These are phyloP conservation scores for Coemansia nantahalensis DNA, from an alignment of 192 early-diverging fungal species.

Conservation along the genomic window DNA sequence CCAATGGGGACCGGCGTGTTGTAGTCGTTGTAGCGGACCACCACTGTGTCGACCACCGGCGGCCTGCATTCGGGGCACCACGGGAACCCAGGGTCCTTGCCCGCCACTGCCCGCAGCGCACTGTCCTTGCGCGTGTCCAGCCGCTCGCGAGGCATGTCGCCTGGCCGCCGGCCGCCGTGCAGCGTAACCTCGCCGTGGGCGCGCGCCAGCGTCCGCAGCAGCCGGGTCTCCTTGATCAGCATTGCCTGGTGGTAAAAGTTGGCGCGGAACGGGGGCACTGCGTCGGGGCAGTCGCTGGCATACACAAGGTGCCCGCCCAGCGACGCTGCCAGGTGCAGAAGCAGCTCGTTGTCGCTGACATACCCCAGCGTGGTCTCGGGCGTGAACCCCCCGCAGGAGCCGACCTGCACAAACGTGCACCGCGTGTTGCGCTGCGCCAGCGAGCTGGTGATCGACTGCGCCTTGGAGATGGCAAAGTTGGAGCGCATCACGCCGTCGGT, in stretches of 20 bases:
- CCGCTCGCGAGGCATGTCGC: slow-evolving; percentile 55
- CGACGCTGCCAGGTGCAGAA: slow-evolving; percentile 65
- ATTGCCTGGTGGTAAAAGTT: slow-evolving; percentile 53
- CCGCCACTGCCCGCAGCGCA: slow-evolving; percentile 11
- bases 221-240: slow-evolving; percentile 47
- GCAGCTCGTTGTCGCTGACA: slow-evolving; percentile 72
- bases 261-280: slow-evolving; percentile 22
- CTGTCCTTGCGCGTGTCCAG: slow-evolving; percentile 25
- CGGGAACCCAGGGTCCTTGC: slow-evolving; percentile 58
- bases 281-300: slow-evolving; percentile 60
- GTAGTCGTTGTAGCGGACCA: slow-evolving; percentile 65
- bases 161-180: slow-evolving; percentile 34
- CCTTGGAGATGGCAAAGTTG: slow-evolving; percentile 60
- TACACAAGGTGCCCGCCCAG: slow-evolving; percentile 70
- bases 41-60: slow-evolving; percentile 59
- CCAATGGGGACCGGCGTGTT: slow-evolving; percentile 58
- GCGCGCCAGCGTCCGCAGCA: slow-evolving; percentile 33
- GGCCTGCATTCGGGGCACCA: slow-evolving; percentile 65
- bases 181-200: slow-evolving; percentile 33
- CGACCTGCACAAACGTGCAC: slow-evolving; percentile 74
- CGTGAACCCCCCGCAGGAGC: slow-evolving; percentile 58
- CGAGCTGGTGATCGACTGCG: slow-evolving; percentile 50
- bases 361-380: slow-evolving; percentile 74
- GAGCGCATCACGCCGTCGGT: slow-evolving; percentile 78
- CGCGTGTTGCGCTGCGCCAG: slow-evolving; percentile 58